Evolutionary conservation across 352 stramenopile genomes (phyloP).

Genomic region (Pythium biforme): DNA sequence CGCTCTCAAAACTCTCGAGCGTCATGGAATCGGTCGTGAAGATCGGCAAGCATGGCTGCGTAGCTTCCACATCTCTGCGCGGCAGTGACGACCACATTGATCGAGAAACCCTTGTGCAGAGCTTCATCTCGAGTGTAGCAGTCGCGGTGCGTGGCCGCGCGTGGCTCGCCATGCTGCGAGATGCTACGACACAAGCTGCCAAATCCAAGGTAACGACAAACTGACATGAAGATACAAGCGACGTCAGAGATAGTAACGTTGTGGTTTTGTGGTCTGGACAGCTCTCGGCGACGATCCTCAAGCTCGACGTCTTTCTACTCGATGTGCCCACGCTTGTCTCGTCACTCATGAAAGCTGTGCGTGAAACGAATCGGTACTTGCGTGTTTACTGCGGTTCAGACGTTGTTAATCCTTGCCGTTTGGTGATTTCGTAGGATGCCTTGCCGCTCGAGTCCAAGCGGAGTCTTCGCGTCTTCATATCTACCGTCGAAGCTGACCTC

Average conservation of each 20-base stretch:
- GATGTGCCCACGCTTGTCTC: slow-evolving; percentile 19
- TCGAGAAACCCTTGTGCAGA: neutral
- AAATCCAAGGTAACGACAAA: slow-evolving; percentile 21
- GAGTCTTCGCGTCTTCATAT: slow-evolving; percentile 11
- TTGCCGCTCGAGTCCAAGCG: slow-evolving; percentile 1
- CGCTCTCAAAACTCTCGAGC: slow-evolving; percentile 17
- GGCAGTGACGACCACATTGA: neutral
- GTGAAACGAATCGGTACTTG: too few relatives aligned
- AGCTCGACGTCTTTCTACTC: slow-evolving; percentile 35
- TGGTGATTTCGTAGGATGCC: neutral
- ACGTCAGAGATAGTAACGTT: neutral
- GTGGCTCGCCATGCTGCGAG: slow-evolving; percentile 23
- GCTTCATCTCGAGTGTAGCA: slow-evolving; percentile 21
- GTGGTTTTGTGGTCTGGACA: neutral
- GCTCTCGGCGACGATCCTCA: slow-evolving; percentile 28
- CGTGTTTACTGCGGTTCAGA: too few relatives aligned
- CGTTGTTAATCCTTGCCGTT: neutral
- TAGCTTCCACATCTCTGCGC: neutral
- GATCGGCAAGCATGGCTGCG: slow-evolving; percentile 8
- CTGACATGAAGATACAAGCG: neutral
- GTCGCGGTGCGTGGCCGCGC: slow-evolving; percentile 17
- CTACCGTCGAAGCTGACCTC: slow-evolving; percentile 16
- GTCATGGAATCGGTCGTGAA: slow-evolving; percentile 14
- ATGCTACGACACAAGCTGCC: slow-evolving; percentile 5
- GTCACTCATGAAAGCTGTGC: slow-evolving; percentile 21